These are phyloP conservation scores for Salix viminalis DNA, from an alignment of 345 rosid genomes.

Conservation along the genomic window DNA sequence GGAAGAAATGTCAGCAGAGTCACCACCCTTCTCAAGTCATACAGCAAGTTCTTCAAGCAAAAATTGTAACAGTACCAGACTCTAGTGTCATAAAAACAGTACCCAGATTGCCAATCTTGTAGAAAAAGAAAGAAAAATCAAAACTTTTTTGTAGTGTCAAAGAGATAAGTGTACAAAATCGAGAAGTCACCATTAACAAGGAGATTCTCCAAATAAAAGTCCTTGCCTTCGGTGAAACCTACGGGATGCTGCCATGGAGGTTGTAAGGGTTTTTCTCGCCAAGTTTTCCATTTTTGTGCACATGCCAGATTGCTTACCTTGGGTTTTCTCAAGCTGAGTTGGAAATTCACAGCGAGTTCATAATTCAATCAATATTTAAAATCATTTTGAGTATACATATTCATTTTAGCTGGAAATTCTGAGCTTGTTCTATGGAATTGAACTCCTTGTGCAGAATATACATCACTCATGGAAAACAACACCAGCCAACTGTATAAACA, in stretches of 20 bases:
- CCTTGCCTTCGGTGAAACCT: not conserved
- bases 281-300: too few relatives aligned
- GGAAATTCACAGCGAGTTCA: too few relatives aligned
- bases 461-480: too few relatives aligned
- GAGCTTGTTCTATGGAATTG: too few relatives aligned
- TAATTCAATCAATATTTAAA: too few relatives aligned
- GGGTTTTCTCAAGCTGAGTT: too few relatives aligned
- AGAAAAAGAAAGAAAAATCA: not conserved
- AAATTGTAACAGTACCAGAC: not conserved
- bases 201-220: not conserved
- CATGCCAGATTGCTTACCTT: too few relatives aligned
- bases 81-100: not conserved
- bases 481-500: too few relatives aligned
- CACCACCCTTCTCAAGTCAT: not conserved
- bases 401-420: too few relatives aligned
- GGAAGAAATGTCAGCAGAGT: slow-evolving; percentile 10
- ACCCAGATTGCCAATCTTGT: not conserved
- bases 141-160: not conserved
- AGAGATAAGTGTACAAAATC: not conserved
- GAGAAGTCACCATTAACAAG: slow-evolving; percentile 4
- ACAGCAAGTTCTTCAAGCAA: not conserved
- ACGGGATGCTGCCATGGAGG: not conserved
- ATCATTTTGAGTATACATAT: too few relatives aligned
- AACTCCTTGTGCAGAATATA: too few relatives aligned
- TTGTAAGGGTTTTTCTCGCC: too few relatives aligned